Evolutionary conservation across 2,329 filamentous ascomycete genomes (phyloP).

Genomic region (Cytospora leucostoma): DNA sequence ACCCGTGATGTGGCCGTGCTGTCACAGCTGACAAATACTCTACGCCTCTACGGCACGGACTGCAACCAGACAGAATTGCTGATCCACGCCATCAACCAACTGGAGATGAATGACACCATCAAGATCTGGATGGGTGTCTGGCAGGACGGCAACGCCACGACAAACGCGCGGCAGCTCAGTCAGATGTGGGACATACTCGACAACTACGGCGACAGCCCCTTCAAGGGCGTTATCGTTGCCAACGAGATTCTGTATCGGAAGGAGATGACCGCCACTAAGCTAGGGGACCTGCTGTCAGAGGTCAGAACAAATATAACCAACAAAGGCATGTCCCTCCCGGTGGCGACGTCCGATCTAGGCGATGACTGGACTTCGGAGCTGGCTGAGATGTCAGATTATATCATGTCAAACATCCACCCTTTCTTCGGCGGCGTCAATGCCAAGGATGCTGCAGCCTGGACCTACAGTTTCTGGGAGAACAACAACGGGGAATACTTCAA

Average conservation of each 20-base stretch:
- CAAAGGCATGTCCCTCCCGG: constrained; percentile 68
- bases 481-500: constrained; percentile 69
- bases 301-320: constrained; percentile 73
- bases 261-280: constrained; percentile 65
- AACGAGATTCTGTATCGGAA: constrained; percentile 79
- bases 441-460: constrained; percentile 73
- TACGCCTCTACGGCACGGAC: constrained; percentile 91
- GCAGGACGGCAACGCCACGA: constrained; percentile 82
- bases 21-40: constrained; percentile 82
- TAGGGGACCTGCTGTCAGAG: constrained; percentile 64
- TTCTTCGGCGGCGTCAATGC: constrained; percentile 84
- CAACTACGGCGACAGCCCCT: constrained; percentile 64
- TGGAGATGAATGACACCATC: constrained; percentile 70
- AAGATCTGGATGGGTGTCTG: constrained; percentile 96
- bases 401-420: constrained; percentile 97
- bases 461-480: constrained; percentile 75
- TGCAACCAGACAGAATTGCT: constrained; percentile 98
- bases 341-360: constrained; percentile 87
- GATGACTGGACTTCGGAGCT: constrained; percentile 79
- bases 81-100: constrained; percentile 73
- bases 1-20: constrained; percentile 89
- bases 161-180: constrained; percentile 76
- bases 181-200: constrained; percentile 87
- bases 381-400: constrained; percentile 72
- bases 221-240: constrained; percentile 80